phyloP scores from a whole-genome alignment of 1,139 yeast species.

The Saccharomyces pastorianus region DNA sequence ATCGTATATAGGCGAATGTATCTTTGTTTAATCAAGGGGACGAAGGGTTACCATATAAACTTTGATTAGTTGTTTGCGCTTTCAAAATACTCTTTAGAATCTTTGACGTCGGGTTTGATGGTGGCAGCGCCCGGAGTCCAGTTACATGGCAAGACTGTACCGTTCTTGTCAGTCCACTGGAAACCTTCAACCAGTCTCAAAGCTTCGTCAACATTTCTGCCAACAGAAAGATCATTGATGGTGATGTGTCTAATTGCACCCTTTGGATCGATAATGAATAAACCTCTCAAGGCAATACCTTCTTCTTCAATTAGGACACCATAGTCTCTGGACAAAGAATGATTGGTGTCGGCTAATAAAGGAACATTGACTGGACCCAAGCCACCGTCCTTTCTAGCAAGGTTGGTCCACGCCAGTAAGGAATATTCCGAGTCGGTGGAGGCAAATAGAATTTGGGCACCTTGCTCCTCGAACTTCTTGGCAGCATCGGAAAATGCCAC shows the following conservation, averaged over 20 bases:
- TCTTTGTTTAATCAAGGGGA: not conserved
- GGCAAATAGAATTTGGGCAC: conserved; percentile 84
- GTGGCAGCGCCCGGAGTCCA: conserved; percentile 97
- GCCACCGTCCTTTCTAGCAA: conserved; percentile 95
- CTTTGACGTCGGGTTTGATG: conserved; percentile 78
- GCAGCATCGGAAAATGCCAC: conserved; percentile 96
- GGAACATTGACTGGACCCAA: conserved; percentile 92
- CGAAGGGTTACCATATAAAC: not conserved
- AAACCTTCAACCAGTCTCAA: conserved; percentile 95
- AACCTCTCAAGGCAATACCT: conserved; percentile 95
- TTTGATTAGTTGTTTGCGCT: conserved; percentile 20
- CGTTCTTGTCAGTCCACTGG: conserved; percentile 97
- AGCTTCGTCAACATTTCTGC: conserved; percentile 96
- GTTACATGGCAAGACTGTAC: conserved; percentile 99
- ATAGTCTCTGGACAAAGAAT: conserved; percentile 85
- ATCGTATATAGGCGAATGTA: not conserved
- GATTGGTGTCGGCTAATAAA: conserved; percentile 93
- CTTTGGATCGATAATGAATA: conserved; percentile 93
- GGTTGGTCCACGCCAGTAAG: conserved; percentile 95
- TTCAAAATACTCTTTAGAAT: conserved; percentile 46
- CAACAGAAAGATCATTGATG: conserved; percentile 96
- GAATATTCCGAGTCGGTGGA: conserved; percentile 98
- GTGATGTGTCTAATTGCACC: conserved; percentile 92
- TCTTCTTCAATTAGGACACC: conserved; percentile 94
- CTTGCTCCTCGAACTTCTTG: conserved; percentile 79